Conservation (phyloP, 2,329 filamentous ascomycete genomes). For the Tolypocladium ophioglossoides region DNA sequence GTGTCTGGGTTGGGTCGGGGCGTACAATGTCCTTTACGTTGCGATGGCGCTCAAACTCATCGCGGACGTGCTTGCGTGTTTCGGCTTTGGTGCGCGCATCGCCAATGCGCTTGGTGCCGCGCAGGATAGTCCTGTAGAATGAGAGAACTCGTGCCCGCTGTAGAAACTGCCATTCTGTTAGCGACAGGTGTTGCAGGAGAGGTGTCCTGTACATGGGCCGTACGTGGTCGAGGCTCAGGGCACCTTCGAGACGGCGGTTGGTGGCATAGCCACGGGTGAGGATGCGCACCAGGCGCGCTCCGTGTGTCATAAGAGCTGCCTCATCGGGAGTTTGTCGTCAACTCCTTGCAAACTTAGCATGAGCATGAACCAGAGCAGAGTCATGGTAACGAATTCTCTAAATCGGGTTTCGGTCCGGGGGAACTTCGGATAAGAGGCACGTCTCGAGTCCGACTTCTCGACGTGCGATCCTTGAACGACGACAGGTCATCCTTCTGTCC, state of each 20-base stretch:
- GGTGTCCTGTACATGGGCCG: not conserved
- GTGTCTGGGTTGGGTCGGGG: not conserved
- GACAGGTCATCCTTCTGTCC: too few species aligned
- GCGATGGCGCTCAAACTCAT: conserved; percentile 51
- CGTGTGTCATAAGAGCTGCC: conserved; percentile 13
- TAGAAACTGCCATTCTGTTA: conserved; percentile 37
- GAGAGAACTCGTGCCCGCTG: conserved; percentile 43
- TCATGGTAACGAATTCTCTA: not conserved
- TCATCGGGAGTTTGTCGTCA: conserved; percentile 6
- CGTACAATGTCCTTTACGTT: conserved; percentile 45
- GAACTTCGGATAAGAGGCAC: conserved; percentile 7
- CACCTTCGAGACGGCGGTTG: conserved; percentile 20
- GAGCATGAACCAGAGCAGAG: too few species aligned
- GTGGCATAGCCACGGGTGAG: conserved; percentile 24
- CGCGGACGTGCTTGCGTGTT: conserved; percentile 43
- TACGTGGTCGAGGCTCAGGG: conserved; percentile 50
- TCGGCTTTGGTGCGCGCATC: conserved; percentile 43
- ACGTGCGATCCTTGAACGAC: not conserved
- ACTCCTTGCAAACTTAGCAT: not conserved
- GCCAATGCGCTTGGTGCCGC: conserved; percentile 39
- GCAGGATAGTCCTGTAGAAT: conserved; percentile 48
- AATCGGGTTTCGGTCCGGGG: conserved; percentile 5
- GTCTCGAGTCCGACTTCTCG: not conserved
- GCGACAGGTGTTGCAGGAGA: not conserved
- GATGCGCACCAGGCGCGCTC: conserved; percentile 13